Conservation (phyloP, 148 eudicot species). For the Cornus suecica region DNA sequence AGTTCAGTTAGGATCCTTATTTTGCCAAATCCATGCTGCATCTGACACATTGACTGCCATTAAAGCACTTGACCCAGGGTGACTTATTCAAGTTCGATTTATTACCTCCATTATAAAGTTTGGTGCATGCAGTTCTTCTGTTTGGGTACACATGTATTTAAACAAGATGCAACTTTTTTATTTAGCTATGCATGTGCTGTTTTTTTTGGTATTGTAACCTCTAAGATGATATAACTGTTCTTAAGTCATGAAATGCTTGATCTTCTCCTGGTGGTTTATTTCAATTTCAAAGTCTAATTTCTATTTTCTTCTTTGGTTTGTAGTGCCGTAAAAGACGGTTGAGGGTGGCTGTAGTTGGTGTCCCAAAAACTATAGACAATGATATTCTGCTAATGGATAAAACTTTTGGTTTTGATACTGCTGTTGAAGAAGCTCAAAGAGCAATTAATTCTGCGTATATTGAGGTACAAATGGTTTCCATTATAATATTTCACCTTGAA, state of each 20-base stretch:
- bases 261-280: slow-evolving; percentile 1
- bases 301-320: slow-evolving; percentile 15
- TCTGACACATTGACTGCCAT: too few relatives aligned
- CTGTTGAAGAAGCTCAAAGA: slow-evolving; percentile 98
- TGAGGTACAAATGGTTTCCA: slow-evolving; percentile 46
- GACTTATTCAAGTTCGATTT: neutral
- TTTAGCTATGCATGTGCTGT: neutral
- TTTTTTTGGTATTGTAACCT: neutral
- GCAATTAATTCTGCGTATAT: slow-evolving; percentile 98
- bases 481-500: neutral
- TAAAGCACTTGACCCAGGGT: neutral
- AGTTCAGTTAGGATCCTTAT: too few relatives aligned
- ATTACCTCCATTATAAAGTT: neutral
- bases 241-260: neutral
- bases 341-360: slow-evolving; percentile 91
- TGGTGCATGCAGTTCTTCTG: neutral
- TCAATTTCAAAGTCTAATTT: neutral
- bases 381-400: slow-evolving; percentile 98
- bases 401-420: slow-evolving; percentile 98
- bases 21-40: too few relatives aligned
- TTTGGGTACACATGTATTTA: neutral
- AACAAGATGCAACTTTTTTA: neutral
- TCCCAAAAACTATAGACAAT: slow-evolving; percentile 97
- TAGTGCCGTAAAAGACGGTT: slow-evolving; percentile 83
- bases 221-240: neutral